A percentile compares a stretch with the other conserved stretches of the same genome.
Conservation (phyloP, 768 basidiomycete genomes). For the Suillus americanus region DNA sequence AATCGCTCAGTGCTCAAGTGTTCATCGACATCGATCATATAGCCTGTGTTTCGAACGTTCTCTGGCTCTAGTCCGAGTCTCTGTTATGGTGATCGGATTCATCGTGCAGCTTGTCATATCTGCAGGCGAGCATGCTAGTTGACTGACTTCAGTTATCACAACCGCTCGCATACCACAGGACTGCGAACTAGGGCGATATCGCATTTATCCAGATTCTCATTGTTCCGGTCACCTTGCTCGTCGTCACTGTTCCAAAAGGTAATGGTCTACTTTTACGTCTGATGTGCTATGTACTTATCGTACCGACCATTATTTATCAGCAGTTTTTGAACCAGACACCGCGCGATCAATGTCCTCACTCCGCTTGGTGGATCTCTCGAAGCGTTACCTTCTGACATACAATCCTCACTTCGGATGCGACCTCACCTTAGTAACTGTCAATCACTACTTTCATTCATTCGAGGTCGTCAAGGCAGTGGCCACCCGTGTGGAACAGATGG, state of each 20-base stretch:
- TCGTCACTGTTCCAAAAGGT: conserved; percentile 85
- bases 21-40: no score
- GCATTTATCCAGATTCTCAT: conserved; percentile 78
- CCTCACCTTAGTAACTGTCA: neutral
- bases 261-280: conserved; percentile 7
- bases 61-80: conserved; percentile 47
- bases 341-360: no score
- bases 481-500: conserved; percentile 14
- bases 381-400: no score
- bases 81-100: conserved; percentile 87
- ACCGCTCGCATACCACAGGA: conserved; percentile 37
- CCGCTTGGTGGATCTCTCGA: no score
- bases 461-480: conserved; percentile 10
- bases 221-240: conserved; percentile 89
- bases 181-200: conserved; percentile 81
- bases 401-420: neutral
- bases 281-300: neutral
- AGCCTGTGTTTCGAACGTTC: conserved; percentile 26
- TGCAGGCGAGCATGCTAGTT: conserved; percentile 38
- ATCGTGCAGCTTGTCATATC: conserved; percentile 77
- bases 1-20: no score
- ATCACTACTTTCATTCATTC: neutral
- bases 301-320: no score
- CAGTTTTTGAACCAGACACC: no score
- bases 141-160: conserved; percentile 12